A percentile compares a stretch with the other conserved stretches of the same genome.
These are phyloP conservation scores for Candida montana DNA, from an alignment of 805 yeast genomes.

Conservation along the genomic window DNA sequence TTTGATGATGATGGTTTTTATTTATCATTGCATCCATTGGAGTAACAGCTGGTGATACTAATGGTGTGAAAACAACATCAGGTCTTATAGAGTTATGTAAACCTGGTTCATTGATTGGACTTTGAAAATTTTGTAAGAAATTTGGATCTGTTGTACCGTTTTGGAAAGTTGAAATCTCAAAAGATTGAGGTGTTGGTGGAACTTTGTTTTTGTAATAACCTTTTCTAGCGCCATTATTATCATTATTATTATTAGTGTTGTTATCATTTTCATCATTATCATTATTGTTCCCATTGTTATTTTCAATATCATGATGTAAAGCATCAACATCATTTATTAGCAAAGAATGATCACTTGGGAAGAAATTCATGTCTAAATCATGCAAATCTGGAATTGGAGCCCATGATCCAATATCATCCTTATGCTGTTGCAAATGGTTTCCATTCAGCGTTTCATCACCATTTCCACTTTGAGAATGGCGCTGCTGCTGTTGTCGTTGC, in stretches of 20 bases:
- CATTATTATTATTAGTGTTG: not conserved
- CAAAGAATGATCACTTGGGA: conserved; percentile 4
- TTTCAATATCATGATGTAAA: not conserved
- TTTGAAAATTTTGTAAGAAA: conserved; percentile 14
- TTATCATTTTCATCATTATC: not conserved
- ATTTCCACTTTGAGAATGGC: not conserved
- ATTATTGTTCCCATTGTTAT: not conserved
- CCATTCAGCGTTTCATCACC: not conserved
- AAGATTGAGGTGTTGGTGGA: conserved; percentile 23
- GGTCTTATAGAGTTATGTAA: conserved; percentile 35
- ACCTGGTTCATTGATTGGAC: conserved; percentile 14
- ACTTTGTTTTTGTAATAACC: conserved; percentile 3
- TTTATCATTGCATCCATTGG: conserved; percentile 40
- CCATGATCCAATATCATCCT: conserved; percentile 8
- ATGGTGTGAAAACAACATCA: conserved; percentile 66
- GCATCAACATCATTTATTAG: not conserved
- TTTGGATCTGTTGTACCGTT: conserved; percentile 6
- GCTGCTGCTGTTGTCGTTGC: conserved; percentile 2
- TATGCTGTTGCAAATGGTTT: not conserved
- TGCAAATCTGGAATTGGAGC: conserved; percentile 11
- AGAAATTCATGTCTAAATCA: conserved; percentile 14
- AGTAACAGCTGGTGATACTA: conserved; percentile 71
- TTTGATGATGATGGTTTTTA: conserved; percentile 9
- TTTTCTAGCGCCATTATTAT: no score
- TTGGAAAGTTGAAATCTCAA: conserved; percentile 12